phyloP scores from a whole-genome alignment of 345 rosid genomes.

The Lepidium africanum region DNA sequence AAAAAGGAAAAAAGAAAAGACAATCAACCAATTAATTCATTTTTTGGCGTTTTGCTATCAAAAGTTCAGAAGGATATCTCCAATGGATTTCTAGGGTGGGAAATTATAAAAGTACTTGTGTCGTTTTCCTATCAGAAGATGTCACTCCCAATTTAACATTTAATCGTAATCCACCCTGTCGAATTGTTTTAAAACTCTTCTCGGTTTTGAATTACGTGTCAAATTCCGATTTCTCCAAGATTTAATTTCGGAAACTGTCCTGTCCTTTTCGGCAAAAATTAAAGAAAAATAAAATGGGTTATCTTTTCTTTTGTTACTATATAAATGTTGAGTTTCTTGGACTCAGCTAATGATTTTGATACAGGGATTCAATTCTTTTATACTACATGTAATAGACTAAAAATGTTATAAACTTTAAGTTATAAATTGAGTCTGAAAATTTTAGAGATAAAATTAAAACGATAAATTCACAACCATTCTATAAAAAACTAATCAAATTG shows the following conservation, averaged over 20 bases:
- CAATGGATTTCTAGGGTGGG: background rate
- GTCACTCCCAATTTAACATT: background rate
- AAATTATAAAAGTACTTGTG: background rate
- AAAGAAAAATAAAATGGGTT: background rate
- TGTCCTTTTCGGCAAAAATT: background rate
- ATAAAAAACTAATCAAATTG: no score
- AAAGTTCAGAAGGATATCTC: background rate
- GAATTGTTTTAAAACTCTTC: background rate
- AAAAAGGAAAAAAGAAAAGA: no score
- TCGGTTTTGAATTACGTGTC: constrained; percentile 1
- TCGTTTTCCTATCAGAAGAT: constrained; percentile 6
- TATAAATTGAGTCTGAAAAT: no score
- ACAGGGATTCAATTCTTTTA: no score
- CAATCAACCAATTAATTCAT: background rate
- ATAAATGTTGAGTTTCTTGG: no score
- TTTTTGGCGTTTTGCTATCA: background rate
- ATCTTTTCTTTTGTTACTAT: no score
- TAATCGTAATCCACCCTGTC: constrained; percentile 10
- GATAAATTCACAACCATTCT: no score
- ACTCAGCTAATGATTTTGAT: no score
- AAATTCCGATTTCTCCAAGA: background rate
- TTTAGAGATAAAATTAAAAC: no score
- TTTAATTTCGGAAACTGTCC: background rate
- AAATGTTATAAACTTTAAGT: no score
- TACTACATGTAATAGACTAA: no score